Percentiles rank a stretch among this genome's conserved stretches.
Conservation (phyloP, 2,329 filamentous ascomycete species). For the Aspergillus sp. region DNA sequence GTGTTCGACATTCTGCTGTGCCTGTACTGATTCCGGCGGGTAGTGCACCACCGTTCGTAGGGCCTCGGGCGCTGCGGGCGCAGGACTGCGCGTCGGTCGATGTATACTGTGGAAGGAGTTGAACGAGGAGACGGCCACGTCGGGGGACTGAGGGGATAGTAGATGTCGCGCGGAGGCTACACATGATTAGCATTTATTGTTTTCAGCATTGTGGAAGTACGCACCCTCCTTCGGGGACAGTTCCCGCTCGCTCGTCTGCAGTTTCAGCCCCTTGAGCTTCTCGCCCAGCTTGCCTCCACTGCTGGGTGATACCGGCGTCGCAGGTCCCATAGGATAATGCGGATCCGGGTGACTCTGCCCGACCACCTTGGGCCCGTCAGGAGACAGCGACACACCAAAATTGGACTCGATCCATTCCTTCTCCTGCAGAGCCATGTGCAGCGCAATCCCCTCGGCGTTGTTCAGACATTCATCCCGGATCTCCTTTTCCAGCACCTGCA, state of each 20-base stretch:
- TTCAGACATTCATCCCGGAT: constrained; percentile 70
- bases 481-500: constrained; percentile 74
- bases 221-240: constrained; percentile 55
- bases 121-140: constrained; percentile 65
- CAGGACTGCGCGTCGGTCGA: constrained; percentile 6
- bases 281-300: constrained; percentile 71
- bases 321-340: constrained; percentile 44
- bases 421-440: constrained; percentile 82
- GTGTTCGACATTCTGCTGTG: constrained; percentile 32
- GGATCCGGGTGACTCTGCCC: constrained; percentile 21
- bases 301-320: constrained; percentile 63
- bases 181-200: too few relatives aligned
- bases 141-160: constrained; percentile 63
- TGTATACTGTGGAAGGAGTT: constrained; percentile 57
- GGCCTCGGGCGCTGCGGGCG: constrained; percentile 10
- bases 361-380: constrained; percentile 36
- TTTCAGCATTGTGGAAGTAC: too few relatives aligned
- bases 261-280: constrained; percentile 75
- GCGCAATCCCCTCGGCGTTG: constrained; percentile 78
- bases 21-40: constrained; percentile 42
- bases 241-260: constrained; percentile 71
- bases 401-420: constrained; percentile 82
- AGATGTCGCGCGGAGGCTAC: constrained; percentile 48
- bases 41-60: constrained; percentile 37
- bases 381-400: constrained; percentile 63